Base-by-base conservation (phyloP, 2,329 filamentous ascomycete genomes). In the Botrytis tulipae region DNA sequence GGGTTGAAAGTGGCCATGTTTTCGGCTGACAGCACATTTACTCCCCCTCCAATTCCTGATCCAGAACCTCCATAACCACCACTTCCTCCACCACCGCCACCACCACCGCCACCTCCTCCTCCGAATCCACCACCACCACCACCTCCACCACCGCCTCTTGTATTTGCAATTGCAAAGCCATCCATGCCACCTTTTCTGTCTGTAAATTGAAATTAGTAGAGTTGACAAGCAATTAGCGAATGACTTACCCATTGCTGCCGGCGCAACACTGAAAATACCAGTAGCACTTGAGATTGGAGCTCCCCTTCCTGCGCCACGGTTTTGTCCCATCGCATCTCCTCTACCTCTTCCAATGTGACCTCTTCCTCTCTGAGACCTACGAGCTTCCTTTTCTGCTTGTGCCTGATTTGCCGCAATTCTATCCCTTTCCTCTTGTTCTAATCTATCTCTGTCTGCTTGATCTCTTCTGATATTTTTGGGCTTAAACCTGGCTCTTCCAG, bases 311-410 rank as follows among this genome's bases (percentile, higher is more conserved):
- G 51, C 65, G 2, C 73, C 68, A 48, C 71, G 63, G 25, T 76
- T 71, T 59, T 76, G 75, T 35, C 80, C 80, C 80, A 82, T 81
- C 59, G 76, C 76, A 79, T 81, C 80, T 40, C 80, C 80, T 75
- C 80, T 77, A 22, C 79, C 79, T 65, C 79, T 74, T 22, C 74
- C 76, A 29, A 73, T 71, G 62, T 76, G 75, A 10, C 78, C 78
- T 72, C 78, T 75, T 6, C 73, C 76, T 69, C 77, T 74, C 20
- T 63, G 29, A 2, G 73, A 76, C 63, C 76, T 74, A 16, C 67
- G n/a, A 14, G 74, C 72, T 72, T 73, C 73, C 70, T 72, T 57
- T 72, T 75, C 61, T 73, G 44, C 75, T 68, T 76, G 71, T 48
- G 71, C 75, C 20, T 75, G 76, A 32, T 60, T 70, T 25, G 73